A percentile compares a stretch with the other conserved stretches of the same genome.
These are phyloP conservation scores for Metarhizium brunneum DNA, from an alignment of 2,329 filamentous ascomycete genomes.

Conservation along the genomic window DNA sequence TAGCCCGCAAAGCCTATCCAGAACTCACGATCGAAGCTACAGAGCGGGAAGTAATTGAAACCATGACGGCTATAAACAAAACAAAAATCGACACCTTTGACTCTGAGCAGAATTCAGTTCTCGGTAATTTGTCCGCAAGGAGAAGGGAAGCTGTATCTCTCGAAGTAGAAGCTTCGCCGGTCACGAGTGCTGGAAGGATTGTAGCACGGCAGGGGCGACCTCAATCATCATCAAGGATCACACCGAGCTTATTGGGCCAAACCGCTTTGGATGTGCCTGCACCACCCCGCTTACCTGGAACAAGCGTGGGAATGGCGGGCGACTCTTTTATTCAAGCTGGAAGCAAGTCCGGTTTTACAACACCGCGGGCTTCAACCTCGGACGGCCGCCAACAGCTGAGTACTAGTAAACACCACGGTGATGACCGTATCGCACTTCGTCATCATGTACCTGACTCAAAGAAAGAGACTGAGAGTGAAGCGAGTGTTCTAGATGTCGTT, in stretches of 20 bases:
- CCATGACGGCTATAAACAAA: constrained; percentile 12
- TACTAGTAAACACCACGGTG: not conserved
- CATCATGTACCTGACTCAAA: not conserved
- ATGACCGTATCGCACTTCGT: not conserved
- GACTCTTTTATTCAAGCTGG: not conserved
- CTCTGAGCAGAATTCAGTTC: not conserved
- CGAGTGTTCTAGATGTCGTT: constrained; percentile 50
- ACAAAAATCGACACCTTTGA: not conserved
- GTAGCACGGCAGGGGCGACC: not conserved
- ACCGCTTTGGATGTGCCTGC: not conserved
- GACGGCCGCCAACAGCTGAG: not conserved
- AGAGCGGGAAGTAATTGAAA: constrained; percentile 34
- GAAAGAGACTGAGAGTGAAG: constrained; percentile 14
- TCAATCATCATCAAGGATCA: not conserved
- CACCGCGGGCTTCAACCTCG: not conserved
- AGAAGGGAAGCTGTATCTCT: constrained; percentile 5
- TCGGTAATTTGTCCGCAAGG: constrained; percentile 8
- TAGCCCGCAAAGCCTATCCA: constrained; percentile 31
- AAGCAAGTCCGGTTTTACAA: not conserved
- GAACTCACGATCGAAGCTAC: constrained; percentile 35
- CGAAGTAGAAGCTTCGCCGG: not conserved
- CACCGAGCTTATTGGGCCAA: not conserved
- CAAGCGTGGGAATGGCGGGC: not conserved
- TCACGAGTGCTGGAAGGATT: not conserved
- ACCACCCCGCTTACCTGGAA: not conserved